Base-by-base conservation (phyloP, 495 filamentous ascomycete genomes). In the Xylaria palmicola region DNA sequence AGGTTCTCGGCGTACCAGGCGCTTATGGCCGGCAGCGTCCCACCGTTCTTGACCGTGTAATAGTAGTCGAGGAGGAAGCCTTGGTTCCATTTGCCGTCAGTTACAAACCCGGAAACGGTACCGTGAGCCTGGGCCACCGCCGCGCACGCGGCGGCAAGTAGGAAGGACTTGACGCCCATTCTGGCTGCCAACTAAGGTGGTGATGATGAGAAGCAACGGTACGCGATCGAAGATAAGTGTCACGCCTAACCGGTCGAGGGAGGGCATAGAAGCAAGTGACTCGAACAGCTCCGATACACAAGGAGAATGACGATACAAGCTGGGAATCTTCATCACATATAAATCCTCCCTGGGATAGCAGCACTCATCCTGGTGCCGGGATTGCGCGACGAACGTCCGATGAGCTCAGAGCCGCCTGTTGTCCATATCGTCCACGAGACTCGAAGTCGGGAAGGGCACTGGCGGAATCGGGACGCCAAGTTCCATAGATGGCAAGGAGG, bases 1-100 rank as follows among this genome's bases (percentile, higher is more conserved):
- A 70, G 59, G 56, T 73, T 64, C 54, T 72, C 73, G 4, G 69
- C 68, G 20, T 67, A 72, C 73, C 69, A 72, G 8, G 69, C 63
- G 3, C 60, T 60, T 2, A 72, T 62, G 12, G 49, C 50, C 15
- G 69, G 69, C 15, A 62, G 43, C 15, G n/a, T 30, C n/a, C 34
- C 40, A n/a, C 66, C 67, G 43, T 72, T 72, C 55, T 64, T 58
- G 53, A 65, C 59, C 43, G 60, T 51, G 53, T 72, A 72, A 56
- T 72, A 72, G 64, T 72, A 72, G 13, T 69, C 39, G 9, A 72
- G 62, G 15, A 72, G 62, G 56, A 72, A 72, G 6, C 69, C 69
- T 6, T 62, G 69, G 54, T 72, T 47, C 60, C 64, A 57, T 5
- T 41, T 48, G 20, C 67, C 69, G 34, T 70, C 67, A 1, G 67